Evolutionary conservation across 2,329 filamentous ascomycete genomes (phyloP).

Genomic region (Mariannaea sp.): DNA sequence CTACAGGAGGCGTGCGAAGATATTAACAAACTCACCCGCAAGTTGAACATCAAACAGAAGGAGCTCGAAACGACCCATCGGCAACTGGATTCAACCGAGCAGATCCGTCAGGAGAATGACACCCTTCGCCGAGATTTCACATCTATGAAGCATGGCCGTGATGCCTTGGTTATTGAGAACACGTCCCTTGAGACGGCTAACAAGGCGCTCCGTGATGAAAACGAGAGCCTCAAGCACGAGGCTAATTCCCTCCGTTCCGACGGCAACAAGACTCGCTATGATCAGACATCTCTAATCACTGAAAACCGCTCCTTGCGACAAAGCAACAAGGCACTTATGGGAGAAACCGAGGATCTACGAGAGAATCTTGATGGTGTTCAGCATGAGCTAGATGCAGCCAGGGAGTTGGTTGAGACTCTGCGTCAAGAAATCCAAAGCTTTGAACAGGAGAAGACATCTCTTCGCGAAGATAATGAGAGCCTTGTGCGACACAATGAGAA

Average conservation of each 20-base stretch:
- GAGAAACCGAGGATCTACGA: conserved; percentile 52
- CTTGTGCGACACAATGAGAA: conserved; percentile 60
- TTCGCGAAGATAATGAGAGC: conserved; percentile 57
- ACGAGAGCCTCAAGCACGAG: conserved; percentile 46
- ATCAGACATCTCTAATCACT: conserved; percentile 49
- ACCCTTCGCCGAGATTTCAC: conserved; percentile 49
- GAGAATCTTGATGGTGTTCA: conserved; percentile 47
- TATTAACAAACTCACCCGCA: conserved; percentile 55
- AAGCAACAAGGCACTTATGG: conserved; percentile 47
- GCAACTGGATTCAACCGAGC: conserved; percentile 48
- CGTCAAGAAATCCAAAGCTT: conserved; percentile 47
- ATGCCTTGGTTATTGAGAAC: conserved; percentile 48
- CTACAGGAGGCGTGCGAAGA: conserved; percentile 64
- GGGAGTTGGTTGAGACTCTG: conserved; percentile 47
- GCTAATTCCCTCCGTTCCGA: conserved; percentile 49
- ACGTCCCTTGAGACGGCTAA: conserved; percentile 49
- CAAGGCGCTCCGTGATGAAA: conserved; percentile 44
- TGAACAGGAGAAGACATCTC: conserved; percentile 49
- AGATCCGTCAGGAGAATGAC: conserved; percentile 47
- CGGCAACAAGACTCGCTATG: conserved; percentile 47
- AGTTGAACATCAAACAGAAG: conserved; percentile 48
- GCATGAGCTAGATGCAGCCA: conserved; percentile 48
- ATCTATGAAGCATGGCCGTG: conserved; percentile 46
- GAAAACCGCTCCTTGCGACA: conserved; percentile 53
- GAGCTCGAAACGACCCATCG: conserved; percentile 50